Evolutionary conservation across 768 basidiomycete species (phyloP), one percentile per base, ranked within the genome.

Genomic region (Lyophyllum semitale): DNA sequence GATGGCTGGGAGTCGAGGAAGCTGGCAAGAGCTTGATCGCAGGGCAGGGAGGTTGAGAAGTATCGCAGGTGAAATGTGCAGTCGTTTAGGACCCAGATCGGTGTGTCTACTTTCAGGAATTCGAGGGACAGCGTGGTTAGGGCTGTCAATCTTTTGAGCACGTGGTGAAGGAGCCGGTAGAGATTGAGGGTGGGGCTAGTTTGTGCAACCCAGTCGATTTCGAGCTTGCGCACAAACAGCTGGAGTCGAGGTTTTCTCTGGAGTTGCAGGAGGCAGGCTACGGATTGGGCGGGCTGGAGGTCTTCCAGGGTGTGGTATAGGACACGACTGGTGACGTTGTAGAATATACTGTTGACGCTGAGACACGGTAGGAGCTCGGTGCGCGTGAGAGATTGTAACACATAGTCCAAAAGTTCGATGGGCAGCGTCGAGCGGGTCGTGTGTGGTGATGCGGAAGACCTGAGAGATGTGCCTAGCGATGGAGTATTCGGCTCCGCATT

Each of bases 1-100:
- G 63, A 58, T 5, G 68, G 69, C 66, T 87, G 85, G 0, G 70
- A 68, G 52, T 77, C 79, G 51, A 88, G 73, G 65, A 87, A 84
- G 8, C 60, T 53, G 0, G 81, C 80, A 13, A 88, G 72, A 3
- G 69, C 63, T 3, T 64, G 59, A 37, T 79, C 77, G 61, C 78
- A 84, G n/a, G 77, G 76, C 67, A 85, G 77, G 17, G 84, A 83
- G 0, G 84, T 85, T 9, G 79, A 74, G 60, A 87, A 76, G 0
- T 71, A 61, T n/a, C 64, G 59, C 27, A 88, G 74, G 5, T 68
- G 66, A 59, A 84, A 81, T 9, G 72, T 55, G 63, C 76, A 75
- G 7, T 67, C 70, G 6, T 71, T 62, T 42, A 85, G 76, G 27
- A 85, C 69, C 82, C 84, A 84, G 3, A 76, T 68, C 2, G 80